Percentiles rank a stretch among this genome's conserved stretches.
phyloP scores from a whole-genome alignment of 2,329 filamentous ascomycete genomes.

The Dothideomycetidae sp. region DNA sequence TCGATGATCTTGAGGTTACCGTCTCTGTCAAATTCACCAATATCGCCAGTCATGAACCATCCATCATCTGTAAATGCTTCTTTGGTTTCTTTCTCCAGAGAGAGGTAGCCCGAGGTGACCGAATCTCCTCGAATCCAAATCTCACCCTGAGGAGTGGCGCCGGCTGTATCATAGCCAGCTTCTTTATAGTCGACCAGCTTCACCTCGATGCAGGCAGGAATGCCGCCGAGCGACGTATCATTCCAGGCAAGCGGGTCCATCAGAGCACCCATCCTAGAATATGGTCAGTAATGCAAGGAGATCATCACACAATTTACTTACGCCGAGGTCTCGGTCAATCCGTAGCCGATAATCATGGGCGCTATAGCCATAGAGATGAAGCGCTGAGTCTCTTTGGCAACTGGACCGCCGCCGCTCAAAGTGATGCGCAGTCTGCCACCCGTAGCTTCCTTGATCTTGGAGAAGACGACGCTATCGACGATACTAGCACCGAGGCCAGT shows the following conservation, averaged over 20 bases:
- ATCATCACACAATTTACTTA: too few relatives aligned
- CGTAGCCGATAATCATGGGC: constrained; percentile 90
- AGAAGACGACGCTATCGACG: constrained; percentile 76
- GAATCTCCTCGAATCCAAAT: constrained; percentile 72
- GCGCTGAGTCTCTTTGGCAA: constrained; percentile 72
- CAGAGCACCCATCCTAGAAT: constrained; percentile 52
- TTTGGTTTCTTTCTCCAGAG: constrained; percentile 71
- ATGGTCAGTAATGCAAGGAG: constrained; percentile 3
- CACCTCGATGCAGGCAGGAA: constrained; percentile 64
- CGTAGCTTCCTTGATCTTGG: constrained; percentile 78
- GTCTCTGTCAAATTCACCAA: constrained; percentile 70
- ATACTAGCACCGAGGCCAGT: constrained; percentile 42
- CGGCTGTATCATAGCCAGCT: constrained; percentile 66
- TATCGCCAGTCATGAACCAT: constrained; percentile 96
- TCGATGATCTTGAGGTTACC: constrained; percentile 83
- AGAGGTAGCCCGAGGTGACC: constrained; percentile 65
- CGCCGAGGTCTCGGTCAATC: constrained; percentile 71
- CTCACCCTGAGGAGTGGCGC: constrained; percentile 74
- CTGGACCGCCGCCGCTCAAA: constrained; percentile 86
- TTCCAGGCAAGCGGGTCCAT: constrained; percentile 79
- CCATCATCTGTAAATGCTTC: constrained; percentile 67
- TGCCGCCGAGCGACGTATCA: constrained; percentile 59
- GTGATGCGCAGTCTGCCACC: constrained; percentile 78
- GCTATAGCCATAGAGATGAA: constrained; percentile 88
- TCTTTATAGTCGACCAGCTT: constrained; percentile 88